Evolutionary conservation across 495 filamentous ascomycete genomes (phyloP).

Genomic region (Penicillium bovifimosum): DNA sequence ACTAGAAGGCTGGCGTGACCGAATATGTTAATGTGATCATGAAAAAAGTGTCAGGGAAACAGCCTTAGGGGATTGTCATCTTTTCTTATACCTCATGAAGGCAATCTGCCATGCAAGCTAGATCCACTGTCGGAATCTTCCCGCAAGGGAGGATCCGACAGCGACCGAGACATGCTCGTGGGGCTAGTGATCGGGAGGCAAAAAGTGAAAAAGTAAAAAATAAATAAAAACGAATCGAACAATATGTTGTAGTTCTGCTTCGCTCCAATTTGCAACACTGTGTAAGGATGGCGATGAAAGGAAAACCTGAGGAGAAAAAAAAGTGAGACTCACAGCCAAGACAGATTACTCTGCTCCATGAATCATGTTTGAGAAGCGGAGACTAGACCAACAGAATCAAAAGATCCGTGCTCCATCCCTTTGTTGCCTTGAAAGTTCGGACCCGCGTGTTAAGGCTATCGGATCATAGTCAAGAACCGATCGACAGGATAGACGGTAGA

Average conservation of each 20-base stretch:
- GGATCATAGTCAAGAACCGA: neutral
- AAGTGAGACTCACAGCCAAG: neutral
- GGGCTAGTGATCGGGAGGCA: neutral
- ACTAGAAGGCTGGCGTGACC: neutral
- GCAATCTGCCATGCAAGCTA: neutral
- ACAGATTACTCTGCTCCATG: neutral
- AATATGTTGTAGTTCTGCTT: too few relatives aligned
- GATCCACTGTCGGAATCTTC: neutral
- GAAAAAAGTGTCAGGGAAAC: neutral
- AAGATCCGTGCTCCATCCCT: neutral
- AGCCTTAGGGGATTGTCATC: neutral
- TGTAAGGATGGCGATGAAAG: neutral
- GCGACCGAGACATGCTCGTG: slow-evolving; percentile 1
- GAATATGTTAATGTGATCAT: neutral
- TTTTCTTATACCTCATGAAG: neutral
- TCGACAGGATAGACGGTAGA: neutral
- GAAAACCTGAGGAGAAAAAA: neutral
- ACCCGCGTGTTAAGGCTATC: neutral
- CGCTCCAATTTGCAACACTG: too few relatives aligned
- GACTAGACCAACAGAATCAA: neutral
- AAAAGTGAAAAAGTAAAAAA: neutral
- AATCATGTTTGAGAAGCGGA: neutral
- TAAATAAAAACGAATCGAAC: neutral
- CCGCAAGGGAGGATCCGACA: neutral
- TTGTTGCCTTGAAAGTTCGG: neutral